Evolutionary conservation across 1,284 basidiomycete genomes (phyloP), one percentile per base, ranked within the genome.

Genomic region (Veloporphyrellus conicus): DNA sequence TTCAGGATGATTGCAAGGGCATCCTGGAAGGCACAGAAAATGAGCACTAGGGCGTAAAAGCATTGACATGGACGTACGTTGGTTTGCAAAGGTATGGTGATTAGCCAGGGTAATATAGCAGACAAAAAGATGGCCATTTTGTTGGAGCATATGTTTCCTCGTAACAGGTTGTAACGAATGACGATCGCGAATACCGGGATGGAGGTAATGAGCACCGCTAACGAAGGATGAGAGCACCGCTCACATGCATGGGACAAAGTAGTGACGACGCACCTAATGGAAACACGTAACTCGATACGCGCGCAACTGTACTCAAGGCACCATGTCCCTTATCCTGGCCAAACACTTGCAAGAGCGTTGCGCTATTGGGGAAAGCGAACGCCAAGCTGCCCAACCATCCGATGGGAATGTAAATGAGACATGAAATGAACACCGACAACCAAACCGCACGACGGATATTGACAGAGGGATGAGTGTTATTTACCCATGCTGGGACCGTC

Each of bases 201-300:
- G 7, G 61, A 60, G 4, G 59, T 63, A 3, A 60, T 42, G 41
- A 63, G 61, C 6, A 63, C 61, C 18, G 61, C 61, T 63, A 19
- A 32, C 12, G 9, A 34, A 43, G 2, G 3, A 33, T 7, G 6
- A 27, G 29, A 14, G n/a, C 15, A 18, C 8, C 27, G 22, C 45
- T n/a, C 42, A 38, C 15, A 19, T 14, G 9, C 3, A 16, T 5
- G 10, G 37, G 8, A 34, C 11, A 25, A 16, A 14, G 22, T 2
- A 7, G 16, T 0, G 14, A 38, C 15, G 12, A 41, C 58, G 9
- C 8, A 61, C 58, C 58, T 29, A 59, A 43, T 2, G 60, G 58
- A 42, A 62, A 59, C 4, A 58, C 19, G 18, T 57, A 62, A 14
- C 58, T 59, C 3, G 60, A 56, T 12, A 54, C 50, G 2, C 35